phyloP scores from a whole-genome alignment of 306 rosid species.

The Canavalia ensiformis region DNA sequence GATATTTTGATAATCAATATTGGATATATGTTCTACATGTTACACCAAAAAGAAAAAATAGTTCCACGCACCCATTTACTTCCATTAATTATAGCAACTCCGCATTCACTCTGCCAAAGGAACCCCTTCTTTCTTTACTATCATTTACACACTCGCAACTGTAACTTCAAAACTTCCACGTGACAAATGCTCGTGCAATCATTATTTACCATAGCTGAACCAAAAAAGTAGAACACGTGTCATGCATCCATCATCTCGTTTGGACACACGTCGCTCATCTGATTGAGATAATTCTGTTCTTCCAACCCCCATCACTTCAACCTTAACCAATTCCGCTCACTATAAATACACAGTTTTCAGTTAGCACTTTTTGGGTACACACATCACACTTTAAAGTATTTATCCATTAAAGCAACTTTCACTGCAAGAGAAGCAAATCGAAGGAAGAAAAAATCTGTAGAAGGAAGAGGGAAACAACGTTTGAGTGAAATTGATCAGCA shows the following conservation, averaged over 20 bases:
- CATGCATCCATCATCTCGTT: not conserved
- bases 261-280: conserved; percentile 11
- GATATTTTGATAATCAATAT: not conserved
- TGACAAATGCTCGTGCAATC: not conserved
- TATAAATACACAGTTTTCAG: not conserved
- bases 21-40: not conserved
- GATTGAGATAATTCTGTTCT: not conserved
- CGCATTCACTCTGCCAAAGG: not conserved
- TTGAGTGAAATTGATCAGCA: not conserved
- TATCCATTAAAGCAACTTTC: not conserved
- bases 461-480: not conserved
- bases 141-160: conserved; percentile 9
- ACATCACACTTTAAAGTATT: not conserved
- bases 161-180: not conserved
- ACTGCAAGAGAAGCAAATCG: too few species aligned
- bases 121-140: not conserved
- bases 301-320: not conserved
- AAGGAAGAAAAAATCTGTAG: not conserved
- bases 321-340: not conserved
- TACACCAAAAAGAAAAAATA: not conserved
- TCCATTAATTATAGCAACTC: not conserved
- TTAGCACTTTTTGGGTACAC: not conserved
- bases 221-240: conserved; percentile 3
- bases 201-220: not conserved
- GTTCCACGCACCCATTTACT: too few species aligned